phyloP scores from a whole-genome alignment of 2,329 filamentous ascomycete genomes.

The Chaetomium strumarium region DNA sequence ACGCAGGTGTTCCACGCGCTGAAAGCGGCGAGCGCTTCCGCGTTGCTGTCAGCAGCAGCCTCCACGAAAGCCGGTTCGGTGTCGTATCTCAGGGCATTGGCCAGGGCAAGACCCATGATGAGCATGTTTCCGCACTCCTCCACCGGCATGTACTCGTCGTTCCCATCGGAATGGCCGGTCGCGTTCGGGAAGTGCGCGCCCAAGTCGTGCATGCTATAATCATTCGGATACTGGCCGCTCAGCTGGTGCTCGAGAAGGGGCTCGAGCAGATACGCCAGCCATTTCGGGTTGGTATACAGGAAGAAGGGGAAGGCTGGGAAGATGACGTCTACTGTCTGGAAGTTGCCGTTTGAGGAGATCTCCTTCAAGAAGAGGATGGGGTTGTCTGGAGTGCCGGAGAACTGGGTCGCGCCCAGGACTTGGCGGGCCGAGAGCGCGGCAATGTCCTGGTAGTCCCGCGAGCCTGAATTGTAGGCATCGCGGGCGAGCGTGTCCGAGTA shows the following conservation, averaged over 20 bases:
- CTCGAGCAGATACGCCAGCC: constrained; percentile 73
- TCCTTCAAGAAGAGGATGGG: constrained; percentile 78
- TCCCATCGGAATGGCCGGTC: constrained; percentile 65
- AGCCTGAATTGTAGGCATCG: constrained; percentile 69
- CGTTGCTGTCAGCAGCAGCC: background rate
- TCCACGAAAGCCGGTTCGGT: constrained; percentile 46
- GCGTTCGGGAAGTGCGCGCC: constrained; percentile 68
- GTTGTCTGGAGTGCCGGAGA: constrained; percentile 64
- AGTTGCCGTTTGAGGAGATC: constrained; percentile 79
- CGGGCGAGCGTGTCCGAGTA: constrained; percentile 65
- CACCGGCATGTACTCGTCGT: constrained; percentile 69
- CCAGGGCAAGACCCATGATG: constrained; percentile 70
- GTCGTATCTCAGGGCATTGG: constrained; percentile 65
- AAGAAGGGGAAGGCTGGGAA: constrained; percentile 85
- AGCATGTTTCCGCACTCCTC: constrained; percentile 73
- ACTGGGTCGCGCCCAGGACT: constrained; percentile 71
- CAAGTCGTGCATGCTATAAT: constrained; percentile 73
- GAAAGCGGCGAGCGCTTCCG: constrained; percentile 6
- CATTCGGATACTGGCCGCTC: constrained; percentile 77
- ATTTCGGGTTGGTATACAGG: constrained; percentile 74
- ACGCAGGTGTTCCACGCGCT: constrained; percentile 16
- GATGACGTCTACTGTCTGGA: constrained; percentile 82
- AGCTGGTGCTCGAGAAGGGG: constrained; percentile 76
- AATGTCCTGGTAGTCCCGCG: constrained; percentile 70
- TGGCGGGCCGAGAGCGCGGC: constrained; percentile 73